Evolutionary conservation across 768 basidiomycete species (phyloP), one percentile per base, ranked within the genome.

Genomic region (Mycena crocata): DNA sequence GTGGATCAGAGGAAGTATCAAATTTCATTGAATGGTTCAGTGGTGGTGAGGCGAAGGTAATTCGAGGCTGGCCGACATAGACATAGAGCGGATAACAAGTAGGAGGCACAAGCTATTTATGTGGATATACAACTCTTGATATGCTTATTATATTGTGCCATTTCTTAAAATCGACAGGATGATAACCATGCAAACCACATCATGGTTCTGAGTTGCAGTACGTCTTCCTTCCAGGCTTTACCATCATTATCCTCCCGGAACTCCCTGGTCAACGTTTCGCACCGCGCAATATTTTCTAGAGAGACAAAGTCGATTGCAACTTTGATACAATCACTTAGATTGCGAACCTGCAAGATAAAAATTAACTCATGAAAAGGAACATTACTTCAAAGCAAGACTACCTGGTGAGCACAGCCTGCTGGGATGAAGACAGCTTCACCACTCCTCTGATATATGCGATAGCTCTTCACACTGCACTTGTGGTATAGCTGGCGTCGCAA

Each of bases 371-470:
- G 34, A 24, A 17, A 14, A 40, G 34, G 21, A 4, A 31, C 3
- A 28, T 39, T 19, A 37, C 19, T n/a, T 26, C 32, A 49, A 30
- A 37, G 48, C 28, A 23, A 62, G n/a, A 86, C 57, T 58, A 93
- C 93, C 87, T 95, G 93, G 77, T 95, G 94, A 0, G 93, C 93
- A 77, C 92, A 95, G 26, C 95, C 96, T 3, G 96, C 96, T 19
- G 96, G 96, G 67, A 99, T 94, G 78, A 98, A 95, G 8, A 99
- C 90, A 0, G 94, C 96, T 74, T 99, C 93, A 21, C 95, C 95
- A 3, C 93, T 93, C 68, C 86, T 84, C 78, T 99, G 96, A 77
- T 95, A 96, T 21, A 98, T 85, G 57, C 95, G 81, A 80, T 89
- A 91, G 66, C 92, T 92, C 78, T 79, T 86, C 21, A 98, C 93